Percentiles rank a stretch among this genome's conserved stretches.
phyloP scores from a whole-genome alignment of 2,329 filamentous ascomycete genomes.

The Exserohilum rostratum region DNA sequence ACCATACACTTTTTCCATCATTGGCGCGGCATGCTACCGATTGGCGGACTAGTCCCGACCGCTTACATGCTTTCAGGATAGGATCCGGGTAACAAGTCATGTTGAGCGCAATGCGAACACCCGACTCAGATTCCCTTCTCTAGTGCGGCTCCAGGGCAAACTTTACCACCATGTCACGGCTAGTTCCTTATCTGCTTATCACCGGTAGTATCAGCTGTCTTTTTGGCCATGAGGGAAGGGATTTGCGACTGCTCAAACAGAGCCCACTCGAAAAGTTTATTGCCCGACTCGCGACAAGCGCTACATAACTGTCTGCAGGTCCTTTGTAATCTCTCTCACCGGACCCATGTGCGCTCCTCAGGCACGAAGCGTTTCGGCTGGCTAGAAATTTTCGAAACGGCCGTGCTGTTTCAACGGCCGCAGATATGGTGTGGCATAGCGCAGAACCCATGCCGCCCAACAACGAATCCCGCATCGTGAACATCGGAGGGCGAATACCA shows the following conservation, averaged over 20 bases:
- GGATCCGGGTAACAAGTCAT: background rate
- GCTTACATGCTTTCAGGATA: too few relatives aligned
- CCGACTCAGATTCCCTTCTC: background rate
- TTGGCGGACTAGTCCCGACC: background rate
- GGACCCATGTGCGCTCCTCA: background rate
- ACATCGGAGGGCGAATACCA: conserved; percentile 5
- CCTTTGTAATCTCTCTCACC: background rate
- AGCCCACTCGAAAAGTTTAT: background rate
- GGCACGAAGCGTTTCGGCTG: conserved; percentile 5
- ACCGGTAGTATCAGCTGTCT: background rate
- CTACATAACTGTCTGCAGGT: conserved; percentile 1
- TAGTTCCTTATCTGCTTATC: background rate
- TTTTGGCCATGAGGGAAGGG: background rate
- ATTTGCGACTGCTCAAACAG: background rate
- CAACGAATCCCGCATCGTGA: conserved; percentile 1
- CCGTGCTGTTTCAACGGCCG: conserved; percentile 14
- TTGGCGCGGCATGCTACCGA: too few relatives aligned
- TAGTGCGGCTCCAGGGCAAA: too few relatives aligned
- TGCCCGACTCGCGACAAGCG: background rate
- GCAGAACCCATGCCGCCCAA: conserved; percentile 2
- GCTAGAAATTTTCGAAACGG: conserved; percentile 14
- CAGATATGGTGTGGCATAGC: conserved; percentile 9
- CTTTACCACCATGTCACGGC: background rate
- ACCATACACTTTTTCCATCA: too few relatives aligned
- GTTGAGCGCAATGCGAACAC: background rate